Evolutionary conservation across 139 green algal genomes (phyloP).

Genomic region (Tetradesmus obliquus): DNA sequence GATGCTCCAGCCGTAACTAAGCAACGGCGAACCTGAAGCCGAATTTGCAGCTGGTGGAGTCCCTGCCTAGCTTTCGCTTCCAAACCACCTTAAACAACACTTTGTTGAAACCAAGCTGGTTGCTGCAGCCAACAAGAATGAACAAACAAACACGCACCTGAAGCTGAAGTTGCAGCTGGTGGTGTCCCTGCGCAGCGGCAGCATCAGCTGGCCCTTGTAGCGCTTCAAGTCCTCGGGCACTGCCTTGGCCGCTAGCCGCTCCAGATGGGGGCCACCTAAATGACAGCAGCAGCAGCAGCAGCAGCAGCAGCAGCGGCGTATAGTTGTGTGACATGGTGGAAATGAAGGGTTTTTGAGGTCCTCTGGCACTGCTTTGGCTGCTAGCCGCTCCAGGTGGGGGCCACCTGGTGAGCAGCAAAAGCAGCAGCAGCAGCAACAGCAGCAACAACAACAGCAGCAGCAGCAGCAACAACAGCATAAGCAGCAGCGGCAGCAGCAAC

Average conservation of each 20-base stretch:
- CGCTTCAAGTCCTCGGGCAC: background rate
- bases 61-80: too few species aligned
- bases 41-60: too few species aligned
- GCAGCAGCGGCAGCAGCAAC: background rate
- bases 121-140: too few species aligned
- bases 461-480: constrained; percentile 27
- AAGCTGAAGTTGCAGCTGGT: constrained; percentile 60
- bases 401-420: constrained; percentile 59
- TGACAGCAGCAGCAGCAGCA: constrained; percentile 16
- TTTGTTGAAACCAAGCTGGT: too few species aligned
- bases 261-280: constrained; percentile 79
- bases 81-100: too few species aligned
- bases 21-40: too few species aligned
- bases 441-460: background rate
- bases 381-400: constrained; percentile 81
- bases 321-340: too few species aligned
- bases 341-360: background rate
- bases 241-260: constrained; percentile 66
- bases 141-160: constrained; percentile 7
- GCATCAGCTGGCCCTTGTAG: constrained; percentile 72
- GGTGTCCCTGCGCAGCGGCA: constrained; percentile 58
- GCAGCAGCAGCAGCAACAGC: background rate
- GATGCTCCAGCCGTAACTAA: too few species aligned
- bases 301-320: background rate
- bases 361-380: constrained; percentile 32